Conservation (phyloP, 2,329 filamentous ascomycete species). For the Rhynchosporium secalis region DNA sequence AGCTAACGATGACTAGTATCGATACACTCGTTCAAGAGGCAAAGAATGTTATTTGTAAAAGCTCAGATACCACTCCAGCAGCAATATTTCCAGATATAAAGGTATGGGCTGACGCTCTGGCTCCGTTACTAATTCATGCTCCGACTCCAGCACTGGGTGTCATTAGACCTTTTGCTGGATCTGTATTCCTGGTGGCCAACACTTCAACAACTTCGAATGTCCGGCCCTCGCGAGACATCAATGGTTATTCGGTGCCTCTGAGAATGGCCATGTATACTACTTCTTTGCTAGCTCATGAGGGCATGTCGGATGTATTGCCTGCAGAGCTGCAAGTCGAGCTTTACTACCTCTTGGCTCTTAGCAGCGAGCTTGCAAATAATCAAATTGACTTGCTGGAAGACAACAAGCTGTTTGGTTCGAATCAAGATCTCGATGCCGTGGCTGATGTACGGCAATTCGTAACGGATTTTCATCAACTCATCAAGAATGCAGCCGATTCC, state of each 20-base stretch:
- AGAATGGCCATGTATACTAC: slow-evolving; percentile 73
- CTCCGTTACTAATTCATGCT: slow-evolving; percentile 51
- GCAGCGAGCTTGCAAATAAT: slow-evolving; percentile 53
- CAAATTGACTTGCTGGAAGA: slow-evolving; percentile 48
- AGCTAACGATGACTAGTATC: slow-evolving; percentile 44
- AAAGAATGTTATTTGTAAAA: slow-evolving; percentile 41
- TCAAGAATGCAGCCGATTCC: slow-evolving; percentile 36
- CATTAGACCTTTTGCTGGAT: slow-evolving; percentile 70
- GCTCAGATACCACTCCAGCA: slow-evolving; percentile 30
- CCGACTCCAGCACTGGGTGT: slow-evolving; percentile 69
- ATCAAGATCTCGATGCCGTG: slow-evolving; percentile 41
- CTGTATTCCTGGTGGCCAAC: slow-evolving; percentile 60
- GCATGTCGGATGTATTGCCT: slow-evolving; percentile 45
- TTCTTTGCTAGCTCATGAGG: slow-evolving; percentile 45
- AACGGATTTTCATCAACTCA: slow-evolving; percentile 14
- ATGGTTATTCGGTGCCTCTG: slow-evolving; percentile 70
- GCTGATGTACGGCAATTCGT: slow-evolving; percentile 28
- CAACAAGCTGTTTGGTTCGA: slow-evolving; percentile 49
- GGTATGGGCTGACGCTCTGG: slow-evolving; percentile 66
- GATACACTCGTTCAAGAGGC: slow-evolving; percentile 55
- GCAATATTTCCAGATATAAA: slow-evolving; percentile 62
- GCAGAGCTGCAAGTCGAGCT: slow-evolving; percentile 50
- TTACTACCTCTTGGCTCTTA: slow-evolving; percentile 52
- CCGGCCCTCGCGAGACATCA: slow-evolving; percentile 55
- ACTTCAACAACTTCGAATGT: slow-evolving; percentile 27